Percentiles rank a stretch among this genome's conserved stretches.
phyloP scores from a whole-genome alignment of 352 stramenopile genomes.

The Globisporangium perplexum region DNA sequence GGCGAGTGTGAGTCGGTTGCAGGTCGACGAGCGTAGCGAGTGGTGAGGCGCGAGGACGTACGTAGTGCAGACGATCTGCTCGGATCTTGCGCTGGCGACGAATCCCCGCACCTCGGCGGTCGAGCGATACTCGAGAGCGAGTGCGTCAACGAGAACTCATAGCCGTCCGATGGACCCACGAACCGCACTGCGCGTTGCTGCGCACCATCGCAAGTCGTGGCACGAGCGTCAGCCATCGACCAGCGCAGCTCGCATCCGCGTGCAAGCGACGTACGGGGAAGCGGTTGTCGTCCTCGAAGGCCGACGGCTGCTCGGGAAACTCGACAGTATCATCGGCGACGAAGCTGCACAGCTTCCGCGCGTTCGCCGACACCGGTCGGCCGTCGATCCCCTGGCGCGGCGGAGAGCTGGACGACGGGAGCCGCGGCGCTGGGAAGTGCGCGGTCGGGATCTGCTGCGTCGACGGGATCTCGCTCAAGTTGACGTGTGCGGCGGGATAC shows the following conservation, averaged over 20 bases:
- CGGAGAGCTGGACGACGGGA: not conserved
- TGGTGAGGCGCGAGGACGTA: not conserved
- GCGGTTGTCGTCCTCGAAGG: constrained; percentile 27
- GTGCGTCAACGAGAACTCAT: constrained; percentile 35
- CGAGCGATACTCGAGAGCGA: constrained; percentile 16
- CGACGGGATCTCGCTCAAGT: constrained; percentile 40
- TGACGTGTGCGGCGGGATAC: constrained; percentile 41
- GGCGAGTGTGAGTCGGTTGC: not conserved
- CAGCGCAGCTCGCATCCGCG: not conserved
- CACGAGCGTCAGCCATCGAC: not conserved
- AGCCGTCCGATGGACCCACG: constrained; percentile 19
- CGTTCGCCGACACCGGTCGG: constrained; percentile 2
- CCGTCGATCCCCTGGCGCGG: not conserved
- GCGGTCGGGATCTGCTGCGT: constrained; percentile 55
- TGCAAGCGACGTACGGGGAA: constrained; percentile 28
- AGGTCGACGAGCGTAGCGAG: not conserved
- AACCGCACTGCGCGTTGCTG: constrained; percentile 46
- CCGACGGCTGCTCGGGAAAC: not conserved
- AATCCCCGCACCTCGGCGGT: constrained; percentile 4
- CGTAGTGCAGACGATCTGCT: constrained; percentile 2
- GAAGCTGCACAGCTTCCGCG: not conserved
- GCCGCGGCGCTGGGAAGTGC: constrained; percentile 17
- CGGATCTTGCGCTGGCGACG: constrained; percentile 1
- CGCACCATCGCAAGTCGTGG: not conserved
- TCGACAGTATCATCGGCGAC: not conserved